Conservation (phyloP, 2,329 filamentous ascomycete genomes). For the Monosporascus sp. region DNA sequence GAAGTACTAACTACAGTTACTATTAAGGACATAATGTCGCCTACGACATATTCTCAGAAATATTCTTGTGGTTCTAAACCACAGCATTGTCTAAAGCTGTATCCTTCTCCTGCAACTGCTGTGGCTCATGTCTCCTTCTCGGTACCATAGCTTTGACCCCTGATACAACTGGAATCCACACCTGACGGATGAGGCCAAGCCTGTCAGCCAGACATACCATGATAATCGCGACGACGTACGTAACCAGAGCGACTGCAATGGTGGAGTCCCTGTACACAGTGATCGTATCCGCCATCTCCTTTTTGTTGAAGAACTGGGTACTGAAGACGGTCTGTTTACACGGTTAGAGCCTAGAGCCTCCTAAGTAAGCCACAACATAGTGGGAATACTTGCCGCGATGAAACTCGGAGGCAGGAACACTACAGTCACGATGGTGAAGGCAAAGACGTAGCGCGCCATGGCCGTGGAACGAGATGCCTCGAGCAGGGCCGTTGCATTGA, state of each 20-base stretch:
- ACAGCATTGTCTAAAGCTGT: background rate
- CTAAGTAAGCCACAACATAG: background rate
- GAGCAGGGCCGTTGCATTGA: background rate
- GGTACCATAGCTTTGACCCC: background rate
- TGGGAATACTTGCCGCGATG: background rate
- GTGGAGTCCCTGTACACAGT: background rate
- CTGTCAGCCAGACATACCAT: background rate
- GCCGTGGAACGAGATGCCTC: background rate
- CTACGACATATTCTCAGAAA: too few species aligned
- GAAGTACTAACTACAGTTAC: too few species aligned
- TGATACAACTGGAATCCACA: background rate
- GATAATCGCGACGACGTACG: background rate
- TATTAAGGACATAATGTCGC: too few species aligned
- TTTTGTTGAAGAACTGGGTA: background rate
- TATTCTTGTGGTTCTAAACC: background rate
- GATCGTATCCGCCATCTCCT: background rate
- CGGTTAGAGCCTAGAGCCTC: background rate
- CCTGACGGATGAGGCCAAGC: background rate
- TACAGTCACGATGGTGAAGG: background rate
- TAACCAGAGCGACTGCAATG: background rate
- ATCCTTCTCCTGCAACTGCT: background rate
- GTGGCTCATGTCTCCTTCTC: background rate
- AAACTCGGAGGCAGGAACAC: background rate
- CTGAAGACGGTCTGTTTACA: background rate
- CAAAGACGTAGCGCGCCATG: background rate